Conservation (phyloP, 192 early-diverging fungal species). For the Chytriomyces confervae region DNA sequence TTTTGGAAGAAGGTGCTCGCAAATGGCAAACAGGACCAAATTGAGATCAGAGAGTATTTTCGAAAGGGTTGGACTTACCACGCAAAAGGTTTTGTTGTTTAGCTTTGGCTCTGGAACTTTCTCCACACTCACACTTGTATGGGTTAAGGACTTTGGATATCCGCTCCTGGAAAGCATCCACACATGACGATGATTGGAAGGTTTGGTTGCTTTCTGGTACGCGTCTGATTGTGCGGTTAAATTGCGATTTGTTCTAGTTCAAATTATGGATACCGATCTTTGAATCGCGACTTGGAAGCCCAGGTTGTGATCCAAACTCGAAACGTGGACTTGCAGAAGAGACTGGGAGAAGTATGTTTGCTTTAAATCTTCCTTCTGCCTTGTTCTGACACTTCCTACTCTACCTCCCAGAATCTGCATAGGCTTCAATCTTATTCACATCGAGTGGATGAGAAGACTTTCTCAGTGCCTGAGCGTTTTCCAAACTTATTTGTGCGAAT, state of each 20-base stretch:
- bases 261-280: constrained; percentile 91
- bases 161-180: constrained; percentile 53
- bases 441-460: constrained; percentile 15
- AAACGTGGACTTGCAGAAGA: constrained; percentile 57
- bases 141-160: not conserved
- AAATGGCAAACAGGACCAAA: constrained; percentile 43
- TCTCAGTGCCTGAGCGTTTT: not conserved
- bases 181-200: constrained; percentile 83
- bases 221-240: too few relatives aligned
- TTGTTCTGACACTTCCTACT: not conserved
- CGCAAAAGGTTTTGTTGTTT: constrained; percentile 77
- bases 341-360: constrained; percentile 61
- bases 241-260: constrained; percentile 48
- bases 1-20: constrained; percentile 58
- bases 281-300: constrained; percentile 90
- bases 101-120: not conserved
- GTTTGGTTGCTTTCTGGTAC: too few relatives aligned
- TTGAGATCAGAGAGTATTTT: constrained; percentile 79
- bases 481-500: constrained; percentile 8
- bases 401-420: not conserved
- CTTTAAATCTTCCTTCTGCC: not conserved
- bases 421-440: constrained; percentile 1
- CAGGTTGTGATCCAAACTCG: constrained; percentile 79
- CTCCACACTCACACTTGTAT: not conserved
- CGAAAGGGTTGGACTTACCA: constrained; percentile 93